Evolutionary conservation across 106 monocot species (phyloP).

Genomic region (Dioscorea dumetorum): DNA sequence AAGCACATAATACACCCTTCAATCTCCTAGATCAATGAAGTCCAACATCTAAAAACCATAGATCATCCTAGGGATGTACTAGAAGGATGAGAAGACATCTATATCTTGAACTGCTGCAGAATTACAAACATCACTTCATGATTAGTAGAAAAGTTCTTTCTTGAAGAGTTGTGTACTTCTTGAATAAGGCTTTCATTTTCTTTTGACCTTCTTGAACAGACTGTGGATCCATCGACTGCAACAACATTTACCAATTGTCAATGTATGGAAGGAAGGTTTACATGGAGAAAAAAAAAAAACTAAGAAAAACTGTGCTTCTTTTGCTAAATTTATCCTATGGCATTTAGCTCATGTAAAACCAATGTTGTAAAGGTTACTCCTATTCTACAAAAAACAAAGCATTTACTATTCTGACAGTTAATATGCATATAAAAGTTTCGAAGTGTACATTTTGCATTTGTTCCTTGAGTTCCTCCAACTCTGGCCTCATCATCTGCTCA

Average conservation of each 20-base stretch:
- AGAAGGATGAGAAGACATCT: no score
- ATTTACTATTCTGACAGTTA: neutral
- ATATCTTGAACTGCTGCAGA: no score
- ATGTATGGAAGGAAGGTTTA: constrained; percentile 3
- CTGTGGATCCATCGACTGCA: constrained; percentile 58
- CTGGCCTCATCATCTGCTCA: constrained; percentile 60
- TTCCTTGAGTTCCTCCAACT: constrained; percentile 56
- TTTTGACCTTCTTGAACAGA: constrained; percentile 38
- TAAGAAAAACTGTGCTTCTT: neutral
- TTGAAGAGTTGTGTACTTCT: constrained; percentile 27
- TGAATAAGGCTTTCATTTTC: constrained; percentile 52
- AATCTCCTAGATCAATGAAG: no score
- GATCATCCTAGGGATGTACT: no score
- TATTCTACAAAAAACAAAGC: no score
- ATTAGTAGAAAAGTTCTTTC: neutral
- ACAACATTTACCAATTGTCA: neutral
- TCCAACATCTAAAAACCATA: no score
- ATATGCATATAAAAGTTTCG: neutral
- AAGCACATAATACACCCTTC: no score
- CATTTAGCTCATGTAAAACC: neutral
- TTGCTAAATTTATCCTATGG: neutral
- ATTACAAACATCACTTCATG: no score
- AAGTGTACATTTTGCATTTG: constrained; percentile 39
- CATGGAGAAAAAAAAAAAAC: neutral
- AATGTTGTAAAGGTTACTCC: no score